phyloP scores from a whole-genome alignment of 2,329 filamentous ascomycete genomes.

The Ophiostoma australiae region DNA sequence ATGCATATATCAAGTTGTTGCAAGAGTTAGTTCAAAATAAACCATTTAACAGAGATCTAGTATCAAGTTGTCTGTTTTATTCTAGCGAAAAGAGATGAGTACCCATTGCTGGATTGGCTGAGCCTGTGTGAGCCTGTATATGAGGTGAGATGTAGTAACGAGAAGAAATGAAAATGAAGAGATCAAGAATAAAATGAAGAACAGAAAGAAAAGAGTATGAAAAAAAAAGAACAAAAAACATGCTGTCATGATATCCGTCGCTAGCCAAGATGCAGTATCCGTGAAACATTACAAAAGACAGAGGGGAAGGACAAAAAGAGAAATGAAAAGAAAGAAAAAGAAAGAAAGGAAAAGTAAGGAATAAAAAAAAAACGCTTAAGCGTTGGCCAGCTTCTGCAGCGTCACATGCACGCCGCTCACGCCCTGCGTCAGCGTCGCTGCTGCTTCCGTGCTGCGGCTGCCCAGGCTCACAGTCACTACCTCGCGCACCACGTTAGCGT shows the following conservation, averaged over 20 bases:
- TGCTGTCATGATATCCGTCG: conserved; percentile 16
- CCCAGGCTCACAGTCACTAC: conserved; percentile 85
- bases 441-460: conserved; percentile 81
- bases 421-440: conserved; percentile 79
- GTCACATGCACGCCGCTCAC: conserved; percentile 60
- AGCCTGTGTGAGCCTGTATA: conserved; percentile 15
- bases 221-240: neutral
- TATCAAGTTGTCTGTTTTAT: neutral
- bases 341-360: neutral
- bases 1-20: neutral
- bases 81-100: conserved; percentile 4
- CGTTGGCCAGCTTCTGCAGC: conserved; percentile 25
- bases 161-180: neutral
- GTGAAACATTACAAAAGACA: neutral
- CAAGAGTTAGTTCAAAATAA: neutral
- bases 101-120: conserved; percentile 14
- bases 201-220: neutral
- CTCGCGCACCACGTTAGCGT: conserved; percentile 55
- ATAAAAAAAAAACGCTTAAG: conserved; percentile 6
- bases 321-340: conserved; percentile 12
- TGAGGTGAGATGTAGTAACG: conserved; percentile 17
- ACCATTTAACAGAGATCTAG: neutral
- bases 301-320: neutral
- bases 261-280: neutral
- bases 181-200: neutral